A percentile compares a stretch with the other conserved stretches of the same genome.
Evolutionary conservation across 768 basidiomycete species (phyloP).

Genomic region (Dentipellis fragilis): DNA sequence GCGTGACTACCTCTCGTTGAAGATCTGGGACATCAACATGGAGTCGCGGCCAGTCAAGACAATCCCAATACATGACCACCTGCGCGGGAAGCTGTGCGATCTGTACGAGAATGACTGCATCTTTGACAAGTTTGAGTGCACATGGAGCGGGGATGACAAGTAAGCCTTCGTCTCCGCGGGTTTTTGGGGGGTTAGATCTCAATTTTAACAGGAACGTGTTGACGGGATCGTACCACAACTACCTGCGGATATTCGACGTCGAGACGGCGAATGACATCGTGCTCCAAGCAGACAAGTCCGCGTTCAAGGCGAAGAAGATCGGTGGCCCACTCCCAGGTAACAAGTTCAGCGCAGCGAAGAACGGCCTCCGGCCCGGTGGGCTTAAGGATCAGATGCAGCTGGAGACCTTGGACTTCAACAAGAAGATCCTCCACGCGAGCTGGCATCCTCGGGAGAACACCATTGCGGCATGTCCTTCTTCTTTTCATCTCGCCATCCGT

Average conservation of each 20-base stretch:
- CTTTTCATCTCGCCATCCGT: not conserved
- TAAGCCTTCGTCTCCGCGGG: slow-evolving; percentile 38
- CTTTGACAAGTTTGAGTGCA: slow-evolving; percentile 99
- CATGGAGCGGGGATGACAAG: slow-evolving; percentile 95
- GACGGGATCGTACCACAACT: slow-evolving; percentile 99
- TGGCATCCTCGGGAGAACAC: slow-evolving; percentile 99
- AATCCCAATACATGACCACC: slow-evolving; percentile 96
- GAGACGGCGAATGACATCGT: slow-evolving; percentile 84
- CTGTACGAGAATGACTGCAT: slow-evolving; percentile 99
- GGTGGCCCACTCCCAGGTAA: slow-evolving; percentile 73
- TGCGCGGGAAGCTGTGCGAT: slow-evolving; percentile 95
- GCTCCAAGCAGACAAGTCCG: slow-evolving; percentile 96
- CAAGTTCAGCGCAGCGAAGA: slow-evolving; percentile 50
- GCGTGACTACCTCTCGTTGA: slow-evolving; percentile 93
- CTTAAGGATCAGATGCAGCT: slow-evolving; percentile 82
- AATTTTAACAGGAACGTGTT: slow-evolving; percentile 68
- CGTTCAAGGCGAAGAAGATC: slow-evolving; percentile 99
- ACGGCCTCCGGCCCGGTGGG: slow-evolving; percentile 60
- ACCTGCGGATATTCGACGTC: slow-evolving; percentile 97
- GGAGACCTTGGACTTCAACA: slow-evolving; percentile 86
- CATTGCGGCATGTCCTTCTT: slow-evolving; percentile 65
- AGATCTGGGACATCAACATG: slow-evolving; percentile 99
- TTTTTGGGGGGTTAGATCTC: not conserved
- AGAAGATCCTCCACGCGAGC: slow-evolving; percentile 92
- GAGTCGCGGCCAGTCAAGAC: slow-evolving; percentile 93